These are phyloP conservation scores for Pistacia vera DNA, from an alignment of 345 rosid genomes.

Conservation along the genomic window DNA sequence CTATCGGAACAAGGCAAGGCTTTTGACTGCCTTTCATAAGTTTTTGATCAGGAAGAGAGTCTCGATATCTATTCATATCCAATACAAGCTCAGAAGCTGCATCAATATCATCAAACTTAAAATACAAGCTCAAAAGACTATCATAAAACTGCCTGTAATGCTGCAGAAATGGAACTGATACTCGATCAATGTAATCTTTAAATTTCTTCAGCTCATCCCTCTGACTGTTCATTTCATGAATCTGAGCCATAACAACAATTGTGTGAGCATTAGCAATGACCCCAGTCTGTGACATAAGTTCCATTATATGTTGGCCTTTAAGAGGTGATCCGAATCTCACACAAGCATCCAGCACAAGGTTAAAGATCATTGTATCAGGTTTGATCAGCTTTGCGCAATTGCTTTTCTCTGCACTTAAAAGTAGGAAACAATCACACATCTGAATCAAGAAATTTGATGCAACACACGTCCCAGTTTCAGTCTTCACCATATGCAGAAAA, in stretches of 20 bases:
- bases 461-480: slow-evolving; percentile 63
- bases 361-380: slow-evolving; percentile 70
- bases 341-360: slow-evolving; percentile 77
- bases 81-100: no score
- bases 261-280: slow-evolving; percentile 79
- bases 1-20: no score
- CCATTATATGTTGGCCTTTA: slow-evolving; percentile 73
- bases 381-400: slow-evolving; percentile 35
- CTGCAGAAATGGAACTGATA: slow-evolving; percentile 43
- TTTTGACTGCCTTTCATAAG: no score
- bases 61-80: no score
- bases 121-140: slow-evolving; percentile 68
- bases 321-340: slow-evolving; percentile 62
- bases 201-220: slow-evolving; percentile 75
- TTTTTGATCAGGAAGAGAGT: no score
- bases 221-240: slow-evolving; percentile 77
- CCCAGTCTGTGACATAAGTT: slow-evolving; percentile 53
- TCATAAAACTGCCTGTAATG: slow-evolving; percentile 64
- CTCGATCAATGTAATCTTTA: slow-evolving; percentile 50
- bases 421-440: slow-evolving; percentile 46
- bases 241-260: slow-evolving; percentile 50
- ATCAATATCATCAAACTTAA: slow-evolving; percentile 67
- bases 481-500: slow-evolving; percentile 76
- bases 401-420: slow-evolving; percentile 21
- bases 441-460: slow-evolving; percentile 73